A percentile compares a stretch with the other conserved stretches of the same genome.
These are phyloP conservation scores for Raffaelea albimanens DNA, from an alignment of 2,329 filamentous ascomycete genomes.

Conservation along the genomic window DNA sequence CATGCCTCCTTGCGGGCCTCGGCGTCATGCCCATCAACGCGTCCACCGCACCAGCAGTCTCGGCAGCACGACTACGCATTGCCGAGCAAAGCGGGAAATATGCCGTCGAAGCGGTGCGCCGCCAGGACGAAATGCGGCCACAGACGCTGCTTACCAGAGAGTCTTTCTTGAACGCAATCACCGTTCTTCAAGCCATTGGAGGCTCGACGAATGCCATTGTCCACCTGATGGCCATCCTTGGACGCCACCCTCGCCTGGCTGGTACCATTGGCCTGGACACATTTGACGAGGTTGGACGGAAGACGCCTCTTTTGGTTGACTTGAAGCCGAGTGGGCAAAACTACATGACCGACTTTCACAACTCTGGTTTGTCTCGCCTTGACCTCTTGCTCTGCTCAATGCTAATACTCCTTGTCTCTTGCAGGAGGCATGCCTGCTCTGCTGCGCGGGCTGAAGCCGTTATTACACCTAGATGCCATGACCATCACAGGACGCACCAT, in stretches of 20 bases:
- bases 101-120: slow-evolving; percentile 57
- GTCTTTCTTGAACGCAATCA: slow-evolving; percentile 77
- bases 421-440: slow-evolving; percentile 79
- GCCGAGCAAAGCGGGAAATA: slow-evolving; percentile 63
- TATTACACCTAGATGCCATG: slow-evolving; percentile 66
- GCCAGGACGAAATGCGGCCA: slow-evolving; percentile 59
- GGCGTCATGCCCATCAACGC: slow-evolving; percentile 70
- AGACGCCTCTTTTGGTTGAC: slow-evolving; percentile 73
- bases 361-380: no score
- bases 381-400: no score
- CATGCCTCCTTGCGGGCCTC: slow-evolving; percentile 70
- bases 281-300: slow-evolving; percentile 67
- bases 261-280: slow-evolving; percentile 49
- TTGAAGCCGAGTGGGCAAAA: slow-evolving; percentile 80
- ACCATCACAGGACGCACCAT: slow-evolving; percentile 82
- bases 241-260: slow-evolving; percentile 58
- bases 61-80: slow-evolving; percentile 69
- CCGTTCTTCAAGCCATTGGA: slow-evolving; percentile 75
- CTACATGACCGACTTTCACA: slow-evolving; percentile 88
- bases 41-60: slow-evolving; percentile 69
- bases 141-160: slow-evolving; percentile 61
- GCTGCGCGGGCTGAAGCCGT: slow-evolving; percentile 64
- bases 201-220: slow-evolving; percentile 80
- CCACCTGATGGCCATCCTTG: slow-evolving; percentile 77
- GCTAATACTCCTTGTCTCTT: no score